A percentile compares a stretch with the other conserved stretches of the same genome.
Conservation (phyloP, 768 basidiomycete genomes). For the Termitomyces sp. region DNA sequence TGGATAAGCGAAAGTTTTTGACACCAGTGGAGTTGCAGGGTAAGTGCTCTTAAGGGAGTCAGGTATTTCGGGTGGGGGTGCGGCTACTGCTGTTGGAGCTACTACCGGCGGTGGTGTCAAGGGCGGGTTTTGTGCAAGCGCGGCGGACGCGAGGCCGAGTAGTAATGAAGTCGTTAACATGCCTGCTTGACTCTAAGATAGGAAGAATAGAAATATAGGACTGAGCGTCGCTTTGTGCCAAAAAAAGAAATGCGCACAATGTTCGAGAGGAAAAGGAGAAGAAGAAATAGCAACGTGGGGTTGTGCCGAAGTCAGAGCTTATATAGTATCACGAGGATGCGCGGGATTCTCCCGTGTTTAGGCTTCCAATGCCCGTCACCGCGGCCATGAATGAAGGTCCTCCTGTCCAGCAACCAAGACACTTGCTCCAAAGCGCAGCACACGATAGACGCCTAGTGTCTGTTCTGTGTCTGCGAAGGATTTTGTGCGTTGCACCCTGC, state of each 20-base stretch:
- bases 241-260: neutral
- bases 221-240: neutral
- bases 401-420: neutral
- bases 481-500: neutral
- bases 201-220: neutral
- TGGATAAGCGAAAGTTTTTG: slow-evolving; percentile 40
- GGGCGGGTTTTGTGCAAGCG: slow-evolving; percentile 5
- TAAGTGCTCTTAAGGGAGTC: slow-evolving; percentile 25
- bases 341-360: slow-evolving; percentile 11
- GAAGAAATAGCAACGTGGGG: slow-evolving; percentile 7
- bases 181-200: neutral
- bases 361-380: slow-evolving; percentile 7
- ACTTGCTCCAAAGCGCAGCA: slow-evolving; percentile 4
- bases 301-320: neutral
- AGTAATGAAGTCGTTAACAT: slow-evolving; percentile 6
- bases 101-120: slow-evolving; percentile 4
- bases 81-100: neutral
- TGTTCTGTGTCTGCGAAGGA: neutral
- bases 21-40: slow-evolving; percentile 38
- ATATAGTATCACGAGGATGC: slow-evolving; percentile 13
- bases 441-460: neutral
- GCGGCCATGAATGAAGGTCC: neutral
- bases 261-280: slow-evolving; percentile 5
- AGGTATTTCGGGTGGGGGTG: slow-evolving; percentile 2
- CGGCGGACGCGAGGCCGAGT: neutral